Conservation (phyloP, 148 eudicot genomes). For the Cornus florida region DNA sequence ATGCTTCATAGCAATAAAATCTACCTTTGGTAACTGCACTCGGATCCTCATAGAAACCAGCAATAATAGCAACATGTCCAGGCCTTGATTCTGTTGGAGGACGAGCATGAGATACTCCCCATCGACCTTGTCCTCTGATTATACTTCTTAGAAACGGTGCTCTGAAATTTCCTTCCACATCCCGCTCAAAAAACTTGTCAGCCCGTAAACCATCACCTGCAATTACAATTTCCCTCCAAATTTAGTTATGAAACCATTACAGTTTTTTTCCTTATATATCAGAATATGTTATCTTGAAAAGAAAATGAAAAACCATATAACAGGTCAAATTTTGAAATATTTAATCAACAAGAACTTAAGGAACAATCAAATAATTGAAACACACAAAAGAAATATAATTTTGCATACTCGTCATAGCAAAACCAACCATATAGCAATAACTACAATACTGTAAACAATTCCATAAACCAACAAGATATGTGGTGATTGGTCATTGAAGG, state of each 20-base stretch:
- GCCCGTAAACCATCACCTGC: constrained; percentile 98
- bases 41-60: constrained; percentile 99
- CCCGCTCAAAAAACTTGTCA: constrained; percentile 92
- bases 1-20: not conserved
- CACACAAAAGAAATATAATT: not conserved
- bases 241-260: too few species aligned
- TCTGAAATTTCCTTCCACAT: constrained; percentile 71
- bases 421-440: not conserved
- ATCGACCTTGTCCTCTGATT: constrained; percentile 79
- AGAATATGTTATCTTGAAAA: too few species aligned
- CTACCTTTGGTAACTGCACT: constrained; percentile 97
- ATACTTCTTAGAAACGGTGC: constrained; percentile 92
- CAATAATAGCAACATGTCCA: constrained; percentile 95
- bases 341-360: not conserved
- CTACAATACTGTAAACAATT: too few species aligned
- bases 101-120: constrained; percentile 99
- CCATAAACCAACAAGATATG: too few species aligned
- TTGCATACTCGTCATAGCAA: not conserved
- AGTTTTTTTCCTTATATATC: not conserved
- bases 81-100: constrained; percentile 99
- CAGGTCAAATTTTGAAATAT: not conserved
- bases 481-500: not conserved
- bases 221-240: constrained; percentile 19
- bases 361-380: not conserved
- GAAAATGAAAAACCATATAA: not conserved